A percentile compares a stretch with the other conserved stretches of the same genome.
Conservation (phyloP, 192 early-diverging fungal genomes). For the Phlyctochytrium planicorne region DNA sequence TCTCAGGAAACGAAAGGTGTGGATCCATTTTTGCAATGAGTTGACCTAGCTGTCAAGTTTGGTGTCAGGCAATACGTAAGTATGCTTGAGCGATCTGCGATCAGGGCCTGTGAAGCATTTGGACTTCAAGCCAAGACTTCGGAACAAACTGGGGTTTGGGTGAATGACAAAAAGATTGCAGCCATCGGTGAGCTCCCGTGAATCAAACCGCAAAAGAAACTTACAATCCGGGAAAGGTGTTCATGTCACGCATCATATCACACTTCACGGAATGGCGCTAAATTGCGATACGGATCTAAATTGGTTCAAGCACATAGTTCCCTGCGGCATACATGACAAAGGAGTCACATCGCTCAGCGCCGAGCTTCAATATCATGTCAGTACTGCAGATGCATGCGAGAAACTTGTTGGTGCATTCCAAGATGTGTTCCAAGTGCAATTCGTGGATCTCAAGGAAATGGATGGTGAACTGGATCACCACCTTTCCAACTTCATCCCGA, state of each 20-base stretch:
- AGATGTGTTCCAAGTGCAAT: too few relatives aligned
- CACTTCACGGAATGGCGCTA: constrained; percentile 90
- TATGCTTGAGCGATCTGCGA: constrained; percentile 73
- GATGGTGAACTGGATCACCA: too few relatives aligned
- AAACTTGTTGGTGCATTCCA: too few relatives aligned
- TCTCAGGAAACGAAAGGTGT: constrained; percentile 66
- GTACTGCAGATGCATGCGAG: too few relatives aligned
- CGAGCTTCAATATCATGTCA: too few relatives aligned
- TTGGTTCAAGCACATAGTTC: constrained; percentile 89
- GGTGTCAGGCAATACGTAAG: constrained; percentile 63
- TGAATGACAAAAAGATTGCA: constrained; percentile 83
- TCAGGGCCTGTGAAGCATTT: constrained; percentile 66
- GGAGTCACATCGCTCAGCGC: constrained; percentile 76
- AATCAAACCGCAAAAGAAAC: not conserved
- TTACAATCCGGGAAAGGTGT: constrained; percentile 53
- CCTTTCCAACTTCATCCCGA: too few relatives aligned
- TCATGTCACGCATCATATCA: constrained; percentile 83
- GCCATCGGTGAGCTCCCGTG: constrained; percentile 72
- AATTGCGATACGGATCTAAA: constrained; percentile 88
- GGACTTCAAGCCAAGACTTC: constrained; percentile 65
- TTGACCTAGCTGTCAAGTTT: not conserved
- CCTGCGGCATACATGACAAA: constrained; percentile 83
- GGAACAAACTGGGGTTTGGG: constrained; percentile 91
- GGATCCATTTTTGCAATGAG: not conserved
- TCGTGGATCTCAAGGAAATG: too few relatives aligned